Conservation (phyloP, 2,329 filamentous ascomycete species). For the Pezicula neosporulosa region DNA sequence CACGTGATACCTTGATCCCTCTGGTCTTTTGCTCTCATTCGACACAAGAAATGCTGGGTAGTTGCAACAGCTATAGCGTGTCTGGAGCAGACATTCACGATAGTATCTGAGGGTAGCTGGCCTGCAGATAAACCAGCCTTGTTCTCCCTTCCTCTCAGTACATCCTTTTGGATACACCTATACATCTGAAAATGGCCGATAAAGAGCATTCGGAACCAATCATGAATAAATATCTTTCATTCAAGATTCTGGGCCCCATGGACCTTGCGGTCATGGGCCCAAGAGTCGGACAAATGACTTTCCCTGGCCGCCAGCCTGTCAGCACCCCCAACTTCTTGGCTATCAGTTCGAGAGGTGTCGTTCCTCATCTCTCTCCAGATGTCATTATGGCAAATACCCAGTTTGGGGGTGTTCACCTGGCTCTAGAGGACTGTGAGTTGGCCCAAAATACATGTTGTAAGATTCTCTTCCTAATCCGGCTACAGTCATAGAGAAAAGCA, state of each 20-base stretch:
- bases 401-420: constrained; percentile 71
- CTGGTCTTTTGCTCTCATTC: not conserved
- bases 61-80: not conserved
- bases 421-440: constrained; percentile 85
- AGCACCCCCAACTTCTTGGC: constrained; percentile 81
- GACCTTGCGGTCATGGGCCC: constrained; percentile 13
- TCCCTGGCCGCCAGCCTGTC: constrained; percentile 61
- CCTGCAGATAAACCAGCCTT: constrained; percentile 20
- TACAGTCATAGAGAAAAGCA: constrained; percentile 50
- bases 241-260: constrained; percentile 17
- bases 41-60: constrained; percentile 10
- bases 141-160: not conserved
- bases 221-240: constrained; percentile 10
- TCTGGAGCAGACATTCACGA: constrained; percentile 7
- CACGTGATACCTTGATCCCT: not conserved
- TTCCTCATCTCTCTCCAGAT: constrained; percentile 90
- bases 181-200: constrained; percentile 3
- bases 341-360: constrained; percentile 74
- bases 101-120: constrained; percentile 18
- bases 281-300: constrained; percentile 40
- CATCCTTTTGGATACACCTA: not conserved
- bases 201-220: constrained; percentile 6
- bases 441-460: constrained; percentile 8
- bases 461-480: constrained; percentile 6
- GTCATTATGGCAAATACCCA: constrained; percentile 63